phyloP scores from a whole-genome alignment of 192 early-diverging fungal species.

The Helicostylum pulchrum region DNA sequence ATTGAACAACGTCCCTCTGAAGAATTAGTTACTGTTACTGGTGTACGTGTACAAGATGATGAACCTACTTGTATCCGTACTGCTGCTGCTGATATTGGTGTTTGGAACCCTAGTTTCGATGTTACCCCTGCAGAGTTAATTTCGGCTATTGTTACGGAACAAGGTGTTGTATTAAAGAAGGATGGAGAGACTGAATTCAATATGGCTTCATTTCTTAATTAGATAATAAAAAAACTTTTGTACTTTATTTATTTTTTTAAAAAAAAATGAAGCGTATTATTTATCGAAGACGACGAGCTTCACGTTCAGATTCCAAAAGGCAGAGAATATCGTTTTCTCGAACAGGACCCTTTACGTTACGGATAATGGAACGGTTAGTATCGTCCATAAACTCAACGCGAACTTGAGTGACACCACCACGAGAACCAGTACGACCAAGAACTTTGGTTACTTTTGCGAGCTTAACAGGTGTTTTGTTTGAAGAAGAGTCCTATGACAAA shows the following conservation, averaged over 20 bases:
- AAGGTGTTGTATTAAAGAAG: conserved; percentile 68
- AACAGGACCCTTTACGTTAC: conserved; percentile 99
- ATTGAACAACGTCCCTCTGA: conserved; percentile 79
- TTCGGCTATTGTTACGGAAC: conserved; percentile 89
- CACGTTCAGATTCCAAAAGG: conserved; percentile 98
- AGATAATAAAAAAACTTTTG: conserved; percentile 5
- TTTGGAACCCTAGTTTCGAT: conserved; percentile 99
- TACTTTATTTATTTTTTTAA: not conserved
- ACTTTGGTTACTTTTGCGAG: conserved; percentile 93
- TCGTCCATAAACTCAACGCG: conserved; percentile 99
- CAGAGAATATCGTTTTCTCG: conserved; percentile 94
- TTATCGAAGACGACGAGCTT: conserved; percentile 97
- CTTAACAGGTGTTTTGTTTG: conserved; percentile 63
- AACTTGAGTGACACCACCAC: conserved; percentile 99
- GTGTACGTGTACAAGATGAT: conserved; percentile 42
- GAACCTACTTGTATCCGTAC: conserved; percentile 59
- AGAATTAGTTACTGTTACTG: conserved; percentile 72
- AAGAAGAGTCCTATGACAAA: conserved; percentile 24
- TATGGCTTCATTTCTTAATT: conserved; percentile 42
- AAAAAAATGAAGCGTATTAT: too few species aligned
- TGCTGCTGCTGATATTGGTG: conserved; percentile 76
- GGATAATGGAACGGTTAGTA: conserved; percentile 91
- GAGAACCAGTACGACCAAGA: conserved; percentile 97
- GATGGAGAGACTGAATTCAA: conserved; percentile 49
- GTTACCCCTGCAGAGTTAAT: conserved; percentile 87